Conservation (phyloP, 1,139 yeast genomes). For the Sugiyamaella pinicola region DNA sequence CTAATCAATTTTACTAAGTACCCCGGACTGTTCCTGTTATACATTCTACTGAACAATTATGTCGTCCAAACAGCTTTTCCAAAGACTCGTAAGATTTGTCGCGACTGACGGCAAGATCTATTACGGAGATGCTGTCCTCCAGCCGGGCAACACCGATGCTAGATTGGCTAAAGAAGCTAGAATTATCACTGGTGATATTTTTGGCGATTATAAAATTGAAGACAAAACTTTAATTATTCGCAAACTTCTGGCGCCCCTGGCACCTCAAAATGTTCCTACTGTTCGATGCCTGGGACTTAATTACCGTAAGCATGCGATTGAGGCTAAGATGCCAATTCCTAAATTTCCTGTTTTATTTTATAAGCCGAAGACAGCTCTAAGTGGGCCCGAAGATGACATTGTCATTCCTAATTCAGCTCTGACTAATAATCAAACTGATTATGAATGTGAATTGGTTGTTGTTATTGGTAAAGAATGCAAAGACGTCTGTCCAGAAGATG, state of each 20-base stretch:
- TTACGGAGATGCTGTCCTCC: slow-evolving; percentile 51
- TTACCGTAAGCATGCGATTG: slow-evolving; percentile 39
- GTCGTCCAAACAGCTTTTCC: slow-evolving; percentile 5
- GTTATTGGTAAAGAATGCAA: slow-evolving; percentile 55
- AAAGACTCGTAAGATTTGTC: slow-evolving; percentile 45
- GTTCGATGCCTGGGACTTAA: slow-evolving; percentile 45
- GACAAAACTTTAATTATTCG: slow-evolving; percentile 42
- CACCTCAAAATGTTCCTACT: slow-evolving; percentile 43
- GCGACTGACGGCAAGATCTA: slow-evolving; percentile 46
- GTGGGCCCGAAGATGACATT: slow-evolving; percentile 47
- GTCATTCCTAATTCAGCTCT: slow-evolving; percentile 43
- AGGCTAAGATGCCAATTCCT: slow-evolving; percentile 42
- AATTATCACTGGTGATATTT: slow-evolving; percentile 47
- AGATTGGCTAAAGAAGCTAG: slow-evolving; percentile 37
- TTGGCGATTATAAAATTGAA: slow-evolving; percentile 46
- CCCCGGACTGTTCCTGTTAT: not conserved
- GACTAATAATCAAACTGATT: slow-evolving; percentile 50
- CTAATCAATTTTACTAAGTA: too few species aligned
- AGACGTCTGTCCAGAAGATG: slow-evolving; percentile 49
- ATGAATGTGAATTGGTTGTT: slow-evolving; percentile 57
- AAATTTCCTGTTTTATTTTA: slow-evolving; percentile 52
- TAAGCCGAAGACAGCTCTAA: slow-evolving; percentile 49
- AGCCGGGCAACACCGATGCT: slow-evolving; percentile 39
- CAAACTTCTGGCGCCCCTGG: slow-evolving; percentile 47
- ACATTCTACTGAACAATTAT: not conserved